Conservation (phyloP, 2,329 filamentous ascomycete genomes). For the Neopestalotiopsis clavispora region DNA sequence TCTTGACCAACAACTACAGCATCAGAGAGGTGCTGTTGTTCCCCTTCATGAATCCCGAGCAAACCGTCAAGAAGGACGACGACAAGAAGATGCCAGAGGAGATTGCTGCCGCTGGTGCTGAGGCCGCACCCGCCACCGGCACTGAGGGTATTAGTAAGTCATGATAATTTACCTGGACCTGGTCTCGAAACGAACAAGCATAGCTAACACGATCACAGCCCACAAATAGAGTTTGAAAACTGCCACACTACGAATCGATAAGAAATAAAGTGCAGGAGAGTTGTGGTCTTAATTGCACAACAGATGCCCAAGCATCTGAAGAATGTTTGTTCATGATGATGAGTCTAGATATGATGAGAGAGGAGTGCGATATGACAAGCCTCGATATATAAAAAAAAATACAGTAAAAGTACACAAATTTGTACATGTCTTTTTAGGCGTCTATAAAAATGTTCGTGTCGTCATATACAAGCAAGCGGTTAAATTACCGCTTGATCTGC, state of each 20-base stretch:
- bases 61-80: slow-evolving; percentile 20
- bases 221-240: slow-evolving; percentile 10
- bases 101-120: slow-evolving; percentile 10
- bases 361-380: background rate
- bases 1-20: slow-evolving; percentile 91
- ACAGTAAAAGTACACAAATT: slow-evolving; percentile 16
- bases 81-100: slow-evolving; percentile 5
- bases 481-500: slow-evolving; percentile 6
- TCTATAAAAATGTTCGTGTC: background rate
- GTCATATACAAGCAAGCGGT: background rate
- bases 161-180: background rate
- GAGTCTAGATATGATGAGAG: slow-evolving; percentile 15
- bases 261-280: background rate
- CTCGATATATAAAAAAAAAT: slow-evolving; percentile 6
- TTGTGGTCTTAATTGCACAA: slow-evolving; percentile 11
- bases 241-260: background rate
- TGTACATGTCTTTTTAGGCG: slow-evolving; percentile 1
- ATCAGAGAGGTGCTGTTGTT: slow-evolving; percentile 97
- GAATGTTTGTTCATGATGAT: slow-evolving; percentile 4
- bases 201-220: background rate
- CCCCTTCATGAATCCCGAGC: slow-evolving; percentile 82
- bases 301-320: slow-evolving; percentile 2
- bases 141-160: slow-evolving; percentile 16
- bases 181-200: background rate
- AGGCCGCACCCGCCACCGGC: slow-evolving; percentile 11